phyloP scores from a whole-genome alignment of 2,329 filamentous ascomycete genomes.

The Ascochyta viciae-villosae region DNA sequence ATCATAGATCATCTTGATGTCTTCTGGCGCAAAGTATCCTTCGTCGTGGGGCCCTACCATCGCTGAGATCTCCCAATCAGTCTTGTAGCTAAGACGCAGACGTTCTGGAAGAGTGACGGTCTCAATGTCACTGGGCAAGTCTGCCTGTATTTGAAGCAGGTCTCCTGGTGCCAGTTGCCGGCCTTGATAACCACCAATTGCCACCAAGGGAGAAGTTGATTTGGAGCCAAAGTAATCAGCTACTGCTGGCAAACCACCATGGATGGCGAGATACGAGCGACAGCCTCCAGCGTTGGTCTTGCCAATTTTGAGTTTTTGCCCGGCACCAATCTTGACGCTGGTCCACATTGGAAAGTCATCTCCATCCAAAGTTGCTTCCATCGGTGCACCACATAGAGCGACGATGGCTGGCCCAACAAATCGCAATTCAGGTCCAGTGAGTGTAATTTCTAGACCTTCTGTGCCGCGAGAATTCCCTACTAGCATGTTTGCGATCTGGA shows the following conservation, averaged over 20 bases:
- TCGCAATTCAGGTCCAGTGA: conserved; percentile 64
- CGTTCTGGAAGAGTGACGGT: conserved; percentile 51
- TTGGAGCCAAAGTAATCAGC: conserved; percentile 66
- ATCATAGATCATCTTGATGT: conserved; percentile 64
- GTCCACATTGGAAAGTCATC: conserved; percentile 62
- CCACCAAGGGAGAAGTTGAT: conserved; percentile 64
- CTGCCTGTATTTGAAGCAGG: conserved; percentile 55
- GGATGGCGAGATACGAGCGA: conserved; percentile 65
- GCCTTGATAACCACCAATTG: conserved; percentile 67
- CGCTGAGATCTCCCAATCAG: conserved; percentile 60
- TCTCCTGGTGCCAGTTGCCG: conserved; percentile 63
- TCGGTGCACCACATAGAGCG: conserved; percentile 63
- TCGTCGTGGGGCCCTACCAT: conserved; percentile 66
- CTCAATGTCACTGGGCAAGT: conserved; percentile 44
- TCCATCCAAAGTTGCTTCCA: conserved; percentile 61
- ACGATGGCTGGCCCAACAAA: conserved; percentile 64
- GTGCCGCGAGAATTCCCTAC: conserved; percentile 62
- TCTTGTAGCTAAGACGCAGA: conserved; percentile 58
- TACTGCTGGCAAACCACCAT: conserved; percentile 61
- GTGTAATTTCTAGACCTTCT: conserved; percentile 66
- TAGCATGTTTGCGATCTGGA: conserved; percentile 65
- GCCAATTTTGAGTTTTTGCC: conserved; percentile 63
- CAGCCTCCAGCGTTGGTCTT: conserved; percentile 61
- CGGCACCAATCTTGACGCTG: conserved; percentile 57
- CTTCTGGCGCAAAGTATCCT: conserved; percentile 59